Conservation (phyloP, 2,329 filamentous ascomycete species). For the Peltaster fructicola region DNA sequence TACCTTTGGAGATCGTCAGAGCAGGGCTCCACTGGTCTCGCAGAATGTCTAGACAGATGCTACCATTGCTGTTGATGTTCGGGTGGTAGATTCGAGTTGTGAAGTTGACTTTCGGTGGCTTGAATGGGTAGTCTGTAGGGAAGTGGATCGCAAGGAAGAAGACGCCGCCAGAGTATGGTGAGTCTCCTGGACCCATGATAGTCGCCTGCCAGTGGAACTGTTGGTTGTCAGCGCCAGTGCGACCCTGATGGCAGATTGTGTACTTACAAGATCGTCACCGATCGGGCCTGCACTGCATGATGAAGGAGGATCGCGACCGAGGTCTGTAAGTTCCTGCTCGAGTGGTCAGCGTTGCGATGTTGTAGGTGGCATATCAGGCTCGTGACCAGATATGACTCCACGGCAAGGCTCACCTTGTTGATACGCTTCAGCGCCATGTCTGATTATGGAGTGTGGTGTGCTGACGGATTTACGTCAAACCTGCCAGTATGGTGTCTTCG, state of each 20-base stretch:
- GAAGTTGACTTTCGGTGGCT: constrained; percentile 99
- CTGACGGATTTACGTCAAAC: too few relatives aligned
- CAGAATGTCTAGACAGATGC: constrained; percentile 95
- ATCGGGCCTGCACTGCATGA: constrained; percentile 96
- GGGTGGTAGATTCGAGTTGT: constrained; percentile 99
- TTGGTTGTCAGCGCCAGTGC: constrained; percentile 8
- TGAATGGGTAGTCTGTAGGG: constrained; percentile 99
- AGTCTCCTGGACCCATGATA: constrained; percentile 97
- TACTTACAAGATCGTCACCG: constrained; percentile 90
- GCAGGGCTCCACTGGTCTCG: constrained; percentile 98
- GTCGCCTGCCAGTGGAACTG: constrained; percentile 99
- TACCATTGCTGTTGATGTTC: constrained; percentile 99
- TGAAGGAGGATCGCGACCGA: constrained; percentile 91
- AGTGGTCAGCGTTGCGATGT: constrained; percentile 4
- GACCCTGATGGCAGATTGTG: constrained; percentile 4
- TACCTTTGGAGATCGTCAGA: constrained; percentile 96
- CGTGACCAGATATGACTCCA: too few relatives aligned
- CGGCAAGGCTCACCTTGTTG: constrained; percentile 40
- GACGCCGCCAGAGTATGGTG: constrained; percentile 92
- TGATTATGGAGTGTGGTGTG: constrained; percentile 8
- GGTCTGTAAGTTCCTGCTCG: constrained; percentile 56
- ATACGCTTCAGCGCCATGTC: constrained; percentile 80
- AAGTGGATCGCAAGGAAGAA: constrained; percentile 99
- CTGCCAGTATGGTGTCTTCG: too few relatives aligned
- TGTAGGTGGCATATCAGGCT: constrained; percentile 4